A percentile compares a stretch with the other conserved stretches of the same genome.
phyloP scores from a whole-genome alignment of 1,139 yeast genomes.

The Scheffersomyces lignicola region DNA sequence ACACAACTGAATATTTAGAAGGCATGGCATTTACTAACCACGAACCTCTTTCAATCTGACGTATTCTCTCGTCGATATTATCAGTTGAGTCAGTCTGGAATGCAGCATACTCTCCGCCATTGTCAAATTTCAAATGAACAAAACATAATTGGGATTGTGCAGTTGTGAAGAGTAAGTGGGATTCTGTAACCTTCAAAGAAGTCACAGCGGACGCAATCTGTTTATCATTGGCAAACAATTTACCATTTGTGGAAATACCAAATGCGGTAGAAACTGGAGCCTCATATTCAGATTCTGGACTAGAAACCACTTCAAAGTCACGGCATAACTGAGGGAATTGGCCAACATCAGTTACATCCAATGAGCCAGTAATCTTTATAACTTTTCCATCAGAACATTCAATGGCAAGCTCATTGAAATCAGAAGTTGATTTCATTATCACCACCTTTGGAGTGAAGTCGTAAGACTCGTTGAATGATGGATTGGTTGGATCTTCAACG shows the following conservation, averaged over 20 bases:
- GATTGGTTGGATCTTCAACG: constrained; percentile 38
- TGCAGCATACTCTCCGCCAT: constrained; percentile 23
- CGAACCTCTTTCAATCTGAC: constrained; percentile 92
- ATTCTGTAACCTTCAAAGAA: constrained; percentile 71
- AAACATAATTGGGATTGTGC: constrained; percentile 85
- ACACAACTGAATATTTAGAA: constrained; percentile 74
- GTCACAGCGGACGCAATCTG: constrained; percentile 80
- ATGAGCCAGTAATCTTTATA: constrained; percentile 33
- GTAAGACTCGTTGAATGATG: constrained; percentile 38
- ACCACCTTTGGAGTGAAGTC: constrained; percentile 54
- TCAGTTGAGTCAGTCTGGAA: constrained; percentile 19
- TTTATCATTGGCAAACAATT: constrained; percentile 62
- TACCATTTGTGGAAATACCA: constrained; percentile 75
- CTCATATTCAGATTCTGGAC: constrained; percentile 18
- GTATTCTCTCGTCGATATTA: constrained; percentile 72
- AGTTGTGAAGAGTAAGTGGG: constrained; percentile 79
- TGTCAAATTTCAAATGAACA: constrained; percentile 59
- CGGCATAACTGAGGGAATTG: constrained; percentile 71
- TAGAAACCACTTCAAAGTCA: constrained; percentile 53
- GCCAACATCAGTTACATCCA: constrained; percentile 31
- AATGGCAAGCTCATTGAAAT: constrained; percentile 51
- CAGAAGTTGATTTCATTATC: constrained; percentile 55
- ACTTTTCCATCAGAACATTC: constrained; percentile 69
- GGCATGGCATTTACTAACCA: constrained; percentile 79
- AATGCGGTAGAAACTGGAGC: constrained; percentile 48